Conservation (phyloP, 129 eudicot genomes). For the Chrysanthemum seticuspe region DNA sequence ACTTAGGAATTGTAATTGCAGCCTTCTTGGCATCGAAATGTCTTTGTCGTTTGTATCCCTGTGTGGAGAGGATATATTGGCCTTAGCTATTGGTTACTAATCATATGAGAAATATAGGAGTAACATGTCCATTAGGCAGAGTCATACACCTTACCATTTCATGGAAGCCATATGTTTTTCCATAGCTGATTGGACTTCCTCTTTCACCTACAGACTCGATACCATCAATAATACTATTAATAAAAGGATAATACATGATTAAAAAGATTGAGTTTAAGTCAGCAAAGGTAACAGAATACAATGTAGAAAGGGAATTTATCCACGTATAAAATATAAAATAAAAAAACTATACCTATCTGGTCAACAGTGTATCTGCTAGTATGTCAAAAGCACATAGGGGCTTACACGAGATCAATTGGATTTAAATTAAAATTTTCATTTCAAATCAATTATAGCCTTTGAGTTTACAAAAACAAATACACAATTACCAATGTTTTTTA, state of each 20-base stretch:
- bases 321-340: neutral
- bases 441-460: too few species aligned
- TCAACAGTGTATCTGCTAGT: too few species aligned
- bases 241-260: neutral
- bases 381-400: too few species aligned
- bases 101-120: neutral
- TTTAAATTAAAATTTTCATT: too few species aligned
- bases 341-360: too few species aligned
- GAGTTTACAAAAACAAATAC: too few species aligned
- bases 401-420: too few species aligned
- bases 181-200: conserved; percentile 83
- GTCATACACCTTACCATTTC: conserved; percentile 55
- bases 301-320: neutral
- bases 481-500: too few species aligned
- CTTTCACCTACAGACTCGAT: conserved; percentile 66
- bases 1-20: conserved; percentile 60
- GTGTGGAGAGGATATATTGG: conserved; percentile 23
- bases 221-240: conserved; percentile 8
- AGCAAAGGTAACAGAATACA: neutral
- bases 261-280: neutral
- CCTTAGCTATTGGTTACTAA: conserved; percentile 17
- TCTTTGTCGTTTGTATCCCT: conserved; percentile 60
- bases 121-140: conserved; percentile 14
- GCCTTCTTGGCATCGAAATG: conserved; percentile 58
- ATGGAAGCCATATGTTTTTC: conserved; percentile 53